Evolutionary conservation across 331 rosid genomes (phyloP).

Genomic region (Acacia pycnantha): DNA sequence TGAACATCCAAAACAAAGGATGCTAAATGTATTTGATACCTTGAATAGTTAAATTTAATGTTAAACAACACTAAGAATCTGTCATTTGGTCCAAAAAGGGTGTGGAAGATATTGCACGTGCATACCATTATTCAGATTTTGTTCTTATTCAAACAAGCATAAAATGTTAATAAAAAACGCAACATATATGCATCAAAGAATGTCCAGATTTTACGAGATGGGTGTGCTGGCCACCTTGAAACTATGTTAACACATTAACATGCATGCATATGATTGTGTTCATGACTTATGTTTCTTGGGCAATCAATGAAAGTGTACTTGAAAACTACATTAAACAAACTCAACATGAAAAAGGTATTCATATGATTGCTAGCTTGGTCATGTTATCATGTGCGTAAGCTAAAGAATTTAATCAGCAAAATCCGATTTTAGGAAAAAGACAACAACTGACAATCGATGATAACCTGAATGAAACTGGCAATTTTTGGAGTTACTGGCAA

Average conservation of each 20-base stretch:
- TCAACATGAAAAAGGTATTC: background rate
- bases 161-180: background rate
- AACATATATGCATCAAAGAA: background rate
- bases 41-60: background rate
- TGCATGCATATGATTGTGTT: background rate
- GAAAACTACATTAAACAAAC: background rate
- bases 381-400: background rate
- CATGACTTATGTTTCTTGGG: background rate
- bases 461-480: slow-evolving; percentile 44
- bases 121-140: background rate
- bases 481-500: slow-evolving; percentile 49
- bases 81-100: background rate
- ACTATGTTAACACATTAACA: background rate
- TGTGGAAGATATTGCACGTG: background rate
- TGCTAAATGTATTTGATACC: background rate
- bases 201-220: background rate
- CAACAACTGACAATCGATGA: slow-evolving; percentile 6
- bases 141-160: background rate
- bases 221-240: background rate
- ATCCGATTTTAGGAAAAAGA: background rate
- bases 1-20: background rate
- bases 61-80: background rate
- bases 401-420: background rate
- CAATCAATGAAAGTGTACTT: background rate
- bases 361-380: background rate